Conservation (phyloP, 352 stramenopile genomes). For the Pythium sukuiense region DNA sequence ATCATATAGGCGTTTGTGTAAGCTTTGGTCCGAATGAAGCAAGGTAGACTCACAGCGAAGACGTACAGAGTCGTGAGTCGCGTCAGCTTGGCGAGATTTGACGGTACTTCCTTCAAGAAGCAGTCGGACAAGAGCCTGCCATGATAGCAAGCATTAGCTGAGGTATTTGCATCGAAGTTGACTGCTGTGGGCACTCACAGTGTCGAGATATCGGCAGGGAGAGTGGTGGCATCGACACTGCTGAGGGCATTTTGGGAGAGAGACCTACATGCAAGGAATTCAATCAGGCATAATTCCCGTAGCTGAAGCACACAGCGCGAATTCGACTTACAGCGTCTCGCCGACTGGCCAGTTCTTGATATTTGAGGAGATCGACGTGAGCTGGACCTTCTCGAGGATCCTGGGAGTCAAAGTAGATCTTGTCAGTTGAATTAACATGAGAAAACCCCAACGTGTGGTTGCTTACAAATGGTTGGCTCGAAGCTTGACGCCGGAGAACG, state of each 20-base stretch:
- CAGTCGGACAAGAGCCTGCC: slow-evolving; percentile 7
- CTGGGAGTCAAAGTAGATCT: not conserved
- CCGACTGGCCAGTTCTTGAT: slow-evolving; percentile 25
- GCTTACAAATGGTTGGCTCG: slow-evolving; percentile 25
- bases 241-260: slow-evolving; percentile 23
- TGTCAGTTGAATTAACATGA: no score
- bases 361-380: slow-evolving; percentile 21
- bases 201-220: slow-evolving; percentile 20
- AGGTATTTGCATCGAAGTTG: not conserved
- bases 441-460: no score
- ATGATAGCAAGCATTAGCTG: no score
- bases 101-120: slow-evolving; percentile 21
- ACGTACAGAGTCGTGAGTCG: slow-evolving; percentile 27
- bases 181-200: slow-evolving; percentile 15
- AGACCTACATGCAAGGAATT: slow-evolving; percentile 5
- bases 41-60: not conserved
- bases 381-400: slow-evolving; percentile 23
- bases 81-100: slow-evolving; percentile 13
- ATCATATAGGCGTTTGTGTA: no score
- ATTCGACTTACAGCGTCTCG: slow-evolving; percentile 20
- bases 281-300: no score
- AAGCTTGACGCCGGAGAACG: slow-evolving; percentile 21
- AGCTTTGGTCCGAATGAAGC: no score
- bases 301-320: no score
- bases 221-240: slow-evolving; percentile 11